These are phyloP conservation scores for Chondrus crispus DNA, from an alignment of 23 red algal genomes.

Conservation along the genomic window DNA sequence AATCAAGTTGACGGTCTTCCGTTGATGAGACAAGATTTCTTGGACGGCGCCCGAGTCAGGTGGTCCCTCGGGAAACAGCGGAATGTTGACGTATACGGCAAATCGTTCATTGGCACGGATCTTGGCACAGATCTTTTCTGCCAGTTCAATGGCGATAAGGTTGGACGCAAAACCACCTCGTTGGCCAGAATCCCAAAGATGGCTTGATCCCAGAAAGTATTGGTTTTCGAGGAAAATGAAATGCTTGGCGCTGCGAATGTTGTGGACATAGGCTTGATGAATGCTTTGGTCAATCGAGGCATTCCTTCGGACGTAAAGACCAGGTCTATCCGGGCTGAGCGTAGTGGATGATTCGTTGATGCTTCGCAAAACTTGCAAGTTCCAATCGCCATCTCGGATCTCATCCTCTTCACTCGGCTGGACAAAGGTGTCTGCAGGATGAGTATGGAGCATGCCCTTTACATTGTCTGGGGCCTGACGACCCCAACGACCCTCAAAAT, in stretches of 20 bases:
- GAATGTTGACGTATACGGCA: conserved; percentile 59
- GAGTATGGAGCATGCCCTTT: conserved; percentile 16
- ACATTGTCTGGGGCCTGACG: conserved; percentile 48
- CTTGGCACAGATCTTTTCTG: conserved; percentile 64
- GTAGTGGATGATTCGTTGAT: conserved; percentile 61
- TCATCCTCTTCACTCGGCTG: conserved; percentile 43
- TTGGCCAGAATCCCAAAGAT: conserved; percentile 61
- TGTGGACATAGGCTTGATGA: conserved; percentile 76
- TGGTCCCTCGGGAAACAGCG: conserved; percentile 74
- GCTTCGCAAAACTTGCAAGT: conserved; percentile 57
- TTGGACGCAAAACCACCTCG: conserved; percentile 43
- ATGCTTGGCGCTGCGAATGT: conserved; percentile 63
- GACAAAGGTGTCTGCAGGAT: conserved; percentile 38
- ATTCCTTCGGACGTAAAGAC: conserved; percentile 45
- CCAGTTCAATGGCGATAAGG: conserved; percentile 62
- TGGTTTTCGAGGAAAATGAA: conserved; percentile 86
- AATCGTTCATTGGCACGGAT: conserved; percentile 45
- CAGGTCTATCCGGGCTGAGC: conserved; percentile 29
- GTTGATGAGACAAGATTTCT: conserved; percentile 75
- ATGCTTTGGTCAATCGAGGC: conserved; percentile 59
- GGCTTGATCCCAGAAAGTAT: conserved; percentile 72
- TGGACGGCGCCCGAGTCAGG: conserved; percentile 73
- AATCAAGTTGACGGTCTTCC: conserved; percentile 60
- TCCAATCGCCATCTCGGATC: conserved; percentile 51
- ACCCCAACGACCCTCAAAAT: conserved; percentile 75